Conservation (phyloP, 495 filamentous ascomycete species). For the Bryoglossum gracile region DNA sequence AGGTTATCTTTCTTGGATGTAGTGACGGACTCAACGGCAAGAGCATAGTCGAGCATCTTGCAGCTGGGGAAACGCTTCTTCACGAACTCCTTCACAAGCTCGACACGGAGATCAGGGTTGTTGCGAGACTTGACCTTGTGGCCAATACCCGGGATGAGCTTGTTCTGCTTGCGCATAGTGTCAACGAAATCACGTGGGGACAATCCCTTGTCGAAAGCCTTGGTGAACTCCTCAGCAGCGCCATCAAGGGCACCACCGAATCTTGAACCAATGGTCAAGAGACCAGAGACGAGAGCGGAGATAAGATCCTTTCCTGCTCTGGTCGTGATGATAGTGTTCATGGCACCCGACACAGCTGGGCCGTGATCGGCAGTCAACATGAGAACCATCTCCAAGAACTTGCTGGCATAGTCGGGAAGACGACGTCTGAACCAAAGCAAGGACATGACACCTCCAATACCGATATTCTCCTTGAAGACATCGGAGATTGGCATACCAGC, state of each 20-base stretch:
- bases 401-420: constrained; percentile 90
- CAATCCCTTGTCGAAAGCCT: constrained; percentile 94
- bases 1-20: constrained; percentile 99
- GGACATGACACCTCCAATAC: constrained; percentile 99
- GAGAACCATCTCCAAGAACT: constrained; percentile 99
- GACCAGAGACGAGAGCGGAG: constrained; percentile 87
- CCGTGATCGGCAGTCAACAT: constrained; percentile 99
- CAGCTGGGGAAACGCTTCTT: constrained; percentile 92
- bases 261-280: constrained; percentile 94
- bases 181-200: constrained; percentile 98
- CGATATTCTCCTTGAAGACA: constrained; percentile 97
- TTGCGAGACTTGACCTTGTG: constrained; percentile 99
- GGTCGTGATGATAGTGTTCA: constrained; percentile 99
- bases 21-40: constrained; percentile 95
- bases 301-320: constrained; percentile 98
- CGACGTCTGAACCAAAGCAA: constrained; percentile 99
- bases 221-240: constrained; percentile 96
- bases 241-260: constrained; percentile 98
- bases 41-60: constrained; percentile 96
- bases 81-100: constrained; percentile 98
- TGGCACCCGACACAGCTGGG: constrained; percentile 96
- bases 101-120: constrained; percentile 98
- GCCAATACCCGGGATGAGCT: constrained; percentile 98
- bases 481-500: constrained; percentile 99
- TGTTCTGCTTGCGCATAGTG: constrained; percentile 98